Evolutionary conservation across 176 grass and related monocot genomes (phyloP), one percentile per base, ranked within the genome.

Genomic region (Typha latifolia): DNA sequence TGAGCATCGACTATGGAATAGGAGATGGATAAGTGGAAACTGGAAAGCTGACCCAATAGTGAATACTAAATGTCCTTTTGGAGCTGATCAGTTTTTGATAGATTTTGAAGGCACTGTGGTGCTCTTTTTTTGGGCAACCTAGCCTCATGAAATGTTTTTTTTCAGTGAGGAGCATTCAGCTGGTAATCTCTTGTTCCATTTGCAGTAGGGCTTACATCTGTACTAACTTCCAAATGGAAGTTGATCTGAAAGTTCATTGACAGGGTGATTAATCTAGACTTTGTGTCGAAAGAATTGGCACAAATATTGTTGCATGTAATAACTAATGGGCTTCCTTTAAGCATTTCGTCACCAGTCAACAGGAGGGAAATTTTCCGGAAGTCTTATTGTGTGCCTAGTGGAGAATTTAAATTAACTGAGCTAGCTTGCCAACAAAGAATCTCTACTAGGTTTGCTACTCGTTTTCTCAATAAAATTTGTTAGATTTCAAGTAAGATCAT

Each of bases 1-100:
- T 96, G 55, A 86, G 80, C 82, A 79, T 96, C 14, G 93, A 96
- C 32, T 96, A 91, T 64, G 93, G 93, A 31, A 62, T 83, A 20
- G 68, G 74, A 77, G 61, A 71, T 64, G 16, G 29, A 66, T 55
- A 20, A 16, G 32, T 50, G 15, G 55, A 37, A 37, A 6, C n/a
- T 52, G 37, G 19, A 14, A 50, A 26, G 22, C 20, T 81, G 51
- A 14, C 52, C 16, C 16, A 57, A 57, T 57, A 20, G 52, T 57
- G 52, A n/a, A 57, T 9, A 20, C 16, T 57, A 9, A 9, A 57
- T 57, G 16, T 57, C 19, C 16, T 57, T 57, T 57, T 15, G 52
- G 15, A 18, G 52, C 15, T 57, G 52, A 20, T 15, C 5, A 57
- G 52, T 57, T 18, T 12, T 18, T 57, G 15, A 20, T 57, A 57